These are phyloP conservation scores for Tetracladium marchalianum DNA, from an alignment of 495 filamentous ascomycete species.

Conservation along the genomic window DNA sequence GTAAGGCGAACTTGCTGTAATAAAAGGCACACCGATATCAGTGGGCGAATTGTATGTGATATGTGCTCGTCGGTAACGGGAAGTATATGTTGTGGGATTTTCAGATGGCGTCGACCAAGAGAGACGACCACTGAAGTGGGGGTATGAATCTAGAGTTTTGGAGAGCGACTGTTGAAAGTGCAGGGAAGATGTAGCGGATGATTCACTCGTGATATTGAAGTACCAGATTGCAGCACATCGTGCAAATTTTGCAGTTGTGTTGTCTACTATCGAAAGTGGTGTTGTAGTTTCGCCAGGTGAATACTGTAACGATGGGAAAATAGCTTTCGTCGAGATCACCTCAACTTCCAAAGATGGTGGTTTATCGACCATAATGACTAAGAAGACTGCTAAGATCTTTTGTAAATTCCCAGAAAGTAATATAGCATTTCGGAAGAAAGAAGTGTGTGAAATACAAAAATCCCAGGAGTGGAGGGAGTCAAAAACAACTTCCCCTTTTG, in stretches of 20 bases:
- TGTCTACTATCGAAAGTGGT: conserved; percentile 29
- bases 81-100: conserved; percentile 15
- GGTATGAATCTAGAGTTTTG: conserved; percentile 26
- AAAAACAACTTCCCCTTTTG: no score
- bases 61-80: conserved; percentile 27
- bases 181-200: not conserved
- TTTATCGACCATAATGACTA: no score
- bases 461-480: no score
- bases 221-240: conserved; percentile 29
- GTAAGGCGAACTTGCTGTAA: conserved; percentile 18
- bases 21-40: conserved; percentile 29
- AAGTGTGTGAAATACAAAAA: no score
- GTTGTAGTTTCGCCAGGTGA: not conserved
- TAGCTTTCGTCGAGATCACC: conserved; percentile 1
- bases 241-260: conserved; percentile 22
- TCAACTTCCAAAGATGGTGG: conserved; percentile 7
- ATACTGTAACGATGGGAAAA: conserved; percentile 6
- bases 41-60: conserved; percentile 22
- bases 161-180: conserved; percentile 25
- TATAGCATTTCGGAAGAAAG: no score
- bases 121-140: conserved; percentile 28
- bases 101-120: conserved; percentile 12
- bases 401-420: no score
- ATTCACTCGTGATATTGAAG: conserved; percentile 17
- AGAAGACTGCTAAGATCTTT: no score